Base-by-base conservation (phyloP, 768 basidiomycete genomes). In the Lactarius sanguifluus region DNA sequence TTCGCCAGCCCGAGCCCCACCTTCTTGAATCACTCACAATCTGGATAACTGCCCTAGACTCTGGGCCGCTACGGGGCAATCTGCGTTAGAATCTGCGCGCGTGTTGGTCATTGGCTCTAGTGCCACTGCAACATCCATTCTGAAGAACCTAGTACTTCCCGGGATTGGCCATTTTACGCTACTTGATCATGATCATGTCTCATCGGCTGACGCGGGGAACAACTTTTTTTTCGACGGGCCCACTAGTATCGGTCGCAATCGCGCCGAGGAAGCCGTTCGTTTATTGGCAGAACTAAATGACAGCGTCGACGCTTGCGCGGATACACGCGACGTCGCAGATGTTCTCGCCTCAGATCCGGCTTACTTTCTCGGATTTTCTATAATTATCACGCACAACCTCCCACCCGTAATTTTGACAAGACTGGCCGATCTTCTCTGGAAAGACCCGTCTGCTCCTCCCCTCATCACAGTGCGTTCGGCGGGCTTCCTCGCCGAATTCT, bases 91-190 rank as follows among this genome's bases (percentile, higher is more conserved):
- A 76, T 82, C 86, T 3, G 83, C 94, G 15, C 85, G 89, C 57
- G 81, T 98, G 52, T 83, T 98, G 36, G 86, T 97, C 70, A 77
- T 98, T 65, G 89, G 88, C 47, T 89, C 81, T 0, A 86, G 88
- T 28, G 93, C 94, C 0, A 93, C 95, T 1, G 88, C 91, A 2
- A 92, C 94, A 38, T 89, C 92, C 57, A 86, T 92, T 70, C 83
- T 99, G 64, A 98, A 99, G 83, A 98, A 98, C 74, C 88, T 98
- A 67, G 94, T 98, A 45, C 85, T 98, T 9, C 97, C 97, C 2
- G 96, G 96, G 9, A 87, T 98, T 70, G 94, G 96, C n/a, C 86
- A 91, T 73, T 98, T 97, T 75, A 96, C 96, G 57, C 85, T 98
- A 75, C 85, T 97, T 66, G 94, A 96, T 73, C 77, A 83, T 28